These are phyloP conservation scores for Microdochium trichocladiopsis DNA, from an alignment of 2,329 filamentous ascomycete species.

Conservation along the genomic window DNA sequence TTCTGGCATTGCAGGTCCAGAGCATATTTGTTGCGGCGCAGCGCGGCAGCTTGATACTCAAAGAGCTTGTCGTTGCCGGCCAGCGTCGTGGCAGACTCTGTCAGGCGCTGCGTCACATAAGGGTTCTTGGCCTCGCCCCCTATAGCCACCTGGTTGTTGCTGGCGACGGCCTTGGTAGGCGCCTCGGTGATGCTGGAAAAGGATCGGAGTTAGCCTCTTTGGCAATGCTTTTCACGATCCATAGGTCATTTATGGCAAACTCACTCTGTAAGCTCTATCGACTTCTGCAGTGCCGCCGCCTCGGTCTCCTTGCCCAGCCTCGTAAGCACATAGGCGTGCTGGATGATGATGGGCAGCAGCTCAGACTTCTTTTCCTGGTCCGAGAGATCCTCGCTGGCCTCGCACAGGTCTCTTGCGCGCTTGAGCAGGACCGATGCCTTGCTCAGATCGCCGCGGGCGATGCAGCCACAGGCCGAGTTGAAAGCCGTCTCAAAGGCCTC, in stretches of 20 bases:
- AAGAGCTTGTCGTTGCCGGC: slow-evolving; percentile 61
- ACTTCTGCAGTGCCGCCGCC: slow-evolving; percentile 54
- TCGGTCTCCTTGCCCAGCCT: slow-evolving; percentile 60
- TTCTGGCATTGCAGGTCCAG: slow-evolving; percentile 63
- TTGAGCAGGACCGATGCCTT: slow-evolving; percentile 62
- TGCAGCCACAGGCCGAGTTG: slow-evolving; percentile 68
- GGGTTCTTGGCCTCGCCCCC: slow-evolving; percentile 40
- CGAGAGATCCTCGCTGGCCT: slow-evolving; percentile 63
- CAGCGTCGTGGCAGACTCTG: slow-evolving; percentile 44
- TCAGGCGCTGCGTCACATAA: slow-evolving; percentile 57
- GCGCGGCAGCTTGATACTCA: slow-evolving; percentile 56
- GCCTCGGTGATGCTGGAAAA: slow-evolving; percentile 53
- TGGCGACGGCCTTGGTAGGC: slow-evolving; percentile 58
- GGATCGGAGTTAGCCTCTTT: background rate
- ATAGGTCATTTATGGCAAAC: slow-evolving; percentile 18
- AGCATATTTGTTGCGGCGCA: slow-evolving; percentile 57
- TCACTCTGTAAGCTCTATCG: slow-evolving; percentile 56
- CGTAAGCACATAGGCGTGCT: slow-evolving; percentile 67
- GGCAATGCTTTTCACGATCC: background rate
- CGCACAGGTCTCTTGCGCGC: slow-evolving; percentile 64
- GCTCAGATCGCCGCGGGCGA: slow-evolving; percentile 60
- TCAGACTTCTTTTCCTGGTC: slow-evolving; percentile 71
- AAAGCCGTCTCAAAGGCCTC: slow-evolving; percentile 78
- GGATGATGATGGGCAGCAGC: slow-evolving; percentile 66
- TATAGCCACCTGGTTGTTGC: slow-evolving; percentile 51